Evolutionary conservation across 2,329 filamentous ascomycete genomes (phyloP).

Genomic region (Lecanicillium sp.): DNA sequence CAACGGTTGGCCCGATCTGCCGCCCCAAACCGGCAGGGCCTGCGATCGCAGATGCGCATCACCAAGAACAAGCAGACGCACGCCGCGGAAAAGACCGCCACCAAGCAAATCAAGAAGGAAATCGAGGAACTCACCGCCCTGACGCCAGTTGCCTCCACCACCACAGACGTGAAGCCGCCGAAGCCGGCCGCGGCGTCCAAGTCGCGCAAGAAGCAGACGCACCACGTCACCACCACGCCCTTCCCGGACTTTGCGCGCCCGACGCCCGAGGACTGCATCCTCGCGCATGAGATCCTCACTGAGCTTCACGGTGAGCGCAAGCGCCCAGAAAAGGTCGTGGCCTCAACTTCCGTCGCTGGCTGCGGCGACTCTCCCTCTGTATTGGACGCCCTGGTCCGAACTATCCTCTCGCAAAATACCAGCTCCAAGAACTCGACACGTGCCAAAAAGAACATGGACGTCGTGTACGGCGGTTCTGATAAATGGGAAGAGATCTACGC

Average conservation of each 20-base stretch:
- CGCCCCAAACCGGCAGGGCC: not conserved
- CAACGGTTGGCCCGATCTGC: not conserved
- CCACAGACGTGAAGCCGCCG: not conserved
- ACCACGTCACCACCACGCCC: slow-evolving; percentile 37
- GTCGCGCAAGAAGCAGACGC: slow-evolving; percentile 1
- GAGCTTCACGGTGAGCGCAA: slow-evolving; percentile 57
- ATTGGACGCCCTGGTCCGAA: slow-evolving; percentile 46
- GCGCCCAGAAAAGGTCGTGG: slow-evolving; percentile 55
- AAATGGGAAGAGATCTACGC: slow-evolving; percentile 36
- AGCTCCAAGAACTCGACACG: slow-evolving; percentile 50
- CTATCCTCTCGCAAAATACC: slow-evolving; percentile 49
- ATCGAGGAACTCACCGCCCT: not conserved
- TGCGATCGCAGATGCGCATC: slow-evolving; percentile 12
- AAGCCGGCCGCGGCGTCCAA: not conserved
- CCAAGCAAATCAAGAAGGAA: not conserved
- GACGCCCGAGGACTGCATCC: slow-evolving; percentile 59
- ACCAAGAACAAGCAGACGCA: slow-evolving; percentile 4
- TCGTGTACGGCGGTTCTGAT: slow-evolving; percentile 36
- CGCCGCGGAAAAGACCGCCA: not conserved
- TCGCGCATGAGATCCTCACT: slow-evolving; percentile 60
- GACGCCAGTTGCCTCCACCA: not conserved
- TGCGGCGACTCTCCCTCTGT: slow-evolving; percentile 46
- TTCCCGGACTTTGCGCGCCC: slow-evolving; percentile 64
- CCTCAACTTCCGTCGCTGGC: slow-evolving; percentile 59
- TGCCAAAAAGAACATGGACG: slow-evolving; percentile 47